Base-by-base conservation (phyloP, 306 rosid genomes). In the Rubus parviflorus region DNA sequence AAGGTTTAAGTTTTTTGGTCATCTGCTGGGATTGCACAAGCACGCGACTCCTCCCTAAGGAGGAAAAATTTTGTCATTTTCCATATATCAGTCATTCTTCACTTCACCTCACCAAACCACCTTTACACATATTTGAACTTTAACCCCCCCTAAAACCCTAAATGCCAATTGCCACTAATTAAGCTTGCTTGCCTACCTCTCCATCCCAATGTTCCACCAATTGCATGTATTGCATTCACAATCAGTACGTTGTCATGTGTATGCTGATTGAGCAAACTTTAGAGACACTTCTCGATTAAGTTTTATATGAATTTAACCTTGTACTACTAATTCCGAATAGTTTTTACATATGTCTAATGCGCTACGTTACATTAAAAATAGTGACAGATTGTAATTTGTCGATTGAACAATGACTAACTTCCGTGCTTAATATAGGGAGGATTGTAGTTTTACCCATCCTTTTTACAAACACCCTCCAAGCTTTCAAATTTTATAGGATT, bases 141-240 rank as follows among this genome's bases (percentile, higher is more conserved):
- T 17, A 63, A 15, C 68, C 13, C 13, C 46, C 46, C 23, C 4
- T 63, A 37, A 35, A 63, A 63, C 68, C 22, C 68, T 63, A 63
- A 25, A 35, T 63, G 22, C 10, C 68, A 63, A 63, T 15, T 63
- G 22, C 46, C 68, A 14, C 46, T 37, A n/a, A n/a, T n/a, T n/a
- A 7, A 37, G 68, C 68, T 16, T 37, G 22, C 45, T 46, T 37
- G 68, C 45, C 22, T 16, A 2, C 68, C 11, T 8, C 63, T 30
- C 68, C 45, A 62, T 62, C 20, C 43, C n/a, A 62, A 62, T 35
- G 43, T 62, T 62, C 43, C 68, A 62, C 43, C 68, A 61, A 30
- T 5, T 13, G 67, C 42, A 35, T 62, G 8, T 42, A 30, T 14
- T 22, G 42, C 42, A 61, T 30, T 62, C 41, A 30, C 41, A 62